Conservation (phyloP, 768 basidiomycete genomes). For the Collybia nuda region DNA sequence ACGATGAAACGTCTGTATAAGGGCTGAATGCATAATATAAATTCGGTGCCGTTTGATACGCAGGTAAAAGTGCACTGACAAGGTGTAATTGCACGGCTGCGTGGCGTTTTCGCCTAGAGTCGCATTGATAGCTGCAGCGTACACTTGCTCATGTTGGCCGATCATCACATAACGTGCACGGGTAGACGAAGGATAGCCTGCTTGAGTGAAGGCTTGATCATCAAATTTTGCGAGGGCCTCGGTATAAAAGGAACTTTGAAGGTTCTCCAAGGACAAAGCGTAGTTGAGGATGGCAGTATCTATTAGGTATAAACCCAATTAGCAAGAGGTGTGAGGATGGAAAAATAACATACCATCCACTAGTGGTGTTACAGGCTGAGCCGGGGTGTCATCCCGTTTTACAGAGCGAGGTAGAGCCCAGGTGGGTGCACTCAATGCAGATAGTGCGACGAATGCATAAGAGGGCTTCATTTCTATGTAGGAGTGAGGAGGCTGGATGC, state of each 20-base stretch:
- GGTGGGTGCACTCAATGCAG: too few relatives aligned
- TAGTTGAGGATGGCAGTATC: conserved; percentile 12
- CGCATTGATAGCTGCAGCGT: conserved; percentile 15
- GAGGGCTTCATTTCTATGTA: too few relatives aligned
- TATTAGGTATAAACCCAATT: not conserved
- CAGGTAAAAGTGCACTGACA: conserved; percentile 26
- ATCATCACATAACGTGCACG: conserved; percentile 12
- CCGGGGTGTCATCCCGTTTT: not conserved
- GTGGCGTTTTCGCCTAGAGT: conserved; percentile 37
- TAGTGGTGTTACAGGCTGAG: not conserved
- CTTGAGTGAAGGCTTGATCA: conserved; percentile 10
- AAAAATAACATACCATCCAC: not conserved
- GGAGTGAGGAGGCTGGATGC: too few relatives aligned
- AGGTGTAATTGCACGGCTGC: conserved; percentile 50
- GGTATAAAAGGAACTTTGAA: conserved; percentile 17
- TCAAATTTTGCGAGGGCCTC: conserved; percentile 12
- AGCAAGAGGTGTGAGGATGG: not conserved
- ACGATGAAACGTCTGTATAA: conserved; percentile 9
- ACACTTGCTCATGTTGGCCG: conserved; percentile 12
- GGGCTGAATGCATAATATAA: conserved; percentile 3
- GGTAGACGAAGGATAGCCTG: conserved; percentile 7
- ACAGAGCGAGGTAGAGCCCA: too few relatives aligned
- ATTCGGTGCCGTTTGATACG: not conserved
- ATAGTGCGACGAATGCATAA: too few relatives aligned
- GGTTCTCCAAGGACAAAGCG: conserved; percentile 8